These are phyloP conservation scores for Claviceps digitariae DNA, from an alignment of 2,329 filamentous ascomycete genomes.

Conservation along the genomic window DNA sequence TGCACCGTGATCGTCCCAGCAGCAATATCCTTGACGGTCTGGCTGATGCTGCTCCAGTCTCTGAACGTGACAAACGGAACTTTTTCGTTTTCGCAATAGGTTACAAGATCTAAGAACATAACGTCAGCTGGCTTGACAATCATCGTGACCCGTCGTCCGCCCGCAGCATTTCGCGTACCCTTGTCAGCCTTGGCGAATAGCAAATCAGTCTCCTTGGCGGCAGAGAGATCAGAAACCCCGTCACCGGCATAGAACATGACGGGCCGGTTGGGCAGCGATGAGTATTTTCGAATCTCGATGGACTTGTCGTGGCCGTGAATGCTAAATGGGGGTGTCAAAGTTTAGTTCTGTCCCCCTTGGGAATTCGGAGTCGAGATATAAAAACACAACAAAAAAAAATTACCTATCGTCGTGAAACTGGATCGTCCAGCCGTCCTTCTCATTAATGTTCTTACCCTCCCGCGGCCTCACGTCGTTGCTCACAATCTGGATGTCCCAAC, in stretches of 20 bases:
- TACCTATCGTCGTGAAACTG: constrained; percentile 76
- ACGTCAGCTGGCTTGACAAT: not conserved
- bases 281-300: constrained; percentile 78
- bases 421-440: constrained; percentile 77
- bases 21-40: constrained; percentile 64
- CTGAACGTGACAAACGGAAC: constrained; percentile 82
- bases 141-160: no score
- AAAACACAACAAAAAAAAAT: constrained; percentile 9
- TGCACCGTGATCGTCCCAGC: constrained; percentile 57
- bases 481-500: constrained; percentile 76
- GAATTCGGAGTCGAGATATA: no score
- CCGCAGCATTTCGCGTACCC: constrained; percentile 36
- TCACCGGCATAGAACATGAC: constrained; percentile 91
- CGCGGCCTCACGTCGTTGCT: constrained; percentile 64
- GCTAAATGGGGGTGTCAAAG: constrained; percentile 25
- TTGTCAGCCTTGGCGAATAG: constrained; percentile 87
- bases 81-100: constrained; percentile 70
- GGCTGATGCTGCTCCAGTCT: constrained; percentile 68
- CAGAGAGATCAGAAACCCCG: constrained; percentile 83
- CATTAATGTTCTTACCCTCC: constrained; percentile 58
- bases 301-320: constrained; percentile 96
- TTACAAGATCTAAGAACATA: constrained; percentile 56
- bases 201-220: constrained; percentile 82
- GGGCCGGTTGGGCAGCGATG: constrained; percentile 60
- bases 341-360: not conserved